Conservation (phyloP, 257 asterid genomes). For the Plectranthus barbatus region DNA sequence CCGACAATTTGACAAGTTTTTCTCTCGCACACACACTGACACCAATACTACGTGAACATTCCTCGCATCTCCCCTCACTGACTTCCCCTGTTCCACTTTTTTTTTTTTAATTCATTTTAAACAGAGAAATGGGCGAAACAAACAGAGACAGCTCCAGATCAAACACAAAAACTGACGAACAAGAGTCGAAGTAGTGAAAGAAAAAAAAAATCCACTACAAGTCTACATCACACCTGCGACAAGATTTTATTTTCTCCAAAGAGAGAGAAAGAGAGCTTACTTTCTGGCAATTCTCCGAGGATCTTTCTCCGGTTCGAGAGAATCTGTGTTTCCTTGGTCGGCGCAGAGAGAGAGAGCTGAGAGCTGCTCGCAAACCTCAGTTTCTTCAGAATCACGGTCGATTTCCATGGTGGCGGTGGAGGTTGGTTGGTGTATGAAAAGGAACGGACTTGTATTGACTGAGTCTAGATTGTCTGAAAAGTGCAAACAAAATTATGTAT, state of each 20-base stretch:
- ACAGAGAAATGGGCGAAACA: too few relatives aligned
- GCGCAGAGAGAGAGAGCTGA: constrained; percentile 24
- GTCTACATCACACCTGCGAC: too few relatives aligned
- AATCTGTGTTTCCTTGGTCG: constrained; percentile 22
- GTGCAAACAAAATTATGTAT: neutral
- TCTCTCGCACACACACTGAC: neutral
- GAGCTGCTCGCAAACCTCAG: constrained; percentile 8
- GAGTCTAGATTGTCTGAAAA: neutral
- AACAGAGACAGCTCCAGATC: too few relatives aligned
- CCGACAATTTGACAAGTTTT: neutral
- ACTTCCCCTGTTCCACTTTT: too few relatives aligned
- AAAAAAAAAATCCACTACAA: too few relatives aligned
- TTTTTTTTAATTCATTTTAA: too few relatives aligned
- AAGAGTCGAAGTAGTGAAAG: too few relatives aligned
- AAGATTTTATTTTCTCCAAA: neutral
- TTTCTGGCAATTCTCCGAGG: constrained; percentile 58
- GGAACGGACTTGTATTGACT: constrained; percentile 26
- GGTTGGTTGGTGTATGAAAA: neutral
- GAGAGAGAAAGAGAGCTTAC: constrained; percentile 17
- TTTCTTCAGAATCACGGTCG: constrained; percentile 2
- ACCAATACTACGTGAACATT: neutral
- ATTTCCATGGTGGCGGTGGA: constrained; percentile 23
- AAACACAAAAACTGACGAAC: too few relatives aligned
- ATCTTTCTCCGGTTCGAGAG: constrained; percentile 46
- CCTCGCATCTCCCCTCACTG: neutral